Percentiles rank a stretch among this genome's conserved stretches.
These are phyloP conservation scores for Lodderomyces theae DNA, from an alignment of 1,139 yeast species.

Conservation along the genomic window DNA sequence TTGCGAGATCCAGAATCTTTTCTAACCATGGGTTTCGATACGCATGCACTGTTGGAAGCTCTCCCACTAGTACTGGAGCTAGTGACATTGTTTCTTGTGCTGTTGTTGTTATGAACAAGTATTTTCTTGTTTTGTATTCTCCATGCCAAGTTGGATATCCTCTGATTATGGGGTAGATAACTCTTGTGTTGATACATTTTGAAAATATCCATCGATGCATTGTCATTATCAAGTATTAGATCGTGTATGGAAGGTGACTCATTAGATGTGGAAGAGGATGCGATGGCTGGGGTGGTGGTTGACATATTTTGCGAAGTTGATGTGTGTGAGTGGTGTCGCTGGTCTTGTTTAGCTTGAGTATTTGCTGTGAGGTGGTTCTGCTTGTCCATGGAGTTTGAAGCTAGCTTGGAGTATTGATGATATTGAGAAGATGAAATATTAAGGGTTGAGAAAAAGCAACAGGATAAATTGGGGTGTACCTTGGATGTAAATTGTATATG, in stretches of 20 bases:
- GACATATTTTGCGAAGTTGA: background rate
- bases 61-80: background rate
- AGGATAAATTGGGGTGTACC: too few species aligned
- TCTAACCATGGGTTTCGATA: slow-evolving; percentile 8
- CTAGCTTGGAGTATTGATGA: background rate
- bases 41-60: background rate
- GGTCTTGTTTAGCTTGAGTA: background rate
- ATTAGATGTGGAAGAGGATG: background rate
- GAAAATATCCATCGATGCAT: slow-evolving; percentile 13
- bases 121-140: slow-evolving; percentile 42
- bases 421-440: too few species aligned
- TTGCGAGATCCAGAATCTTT: slow-evolving; percentile 4
- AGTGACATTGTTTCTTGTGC: background rate
- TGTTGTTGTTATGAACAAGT: slow-evolving; percentile 2
- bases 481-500: too few species aligned
- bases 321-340: slow-evolving; percentile 1
- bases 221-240: slow-evolving; percentile 13
- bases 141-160: slow-evolving; percentile 49
- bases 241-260: slow-evolving; percentile 10
- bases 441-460: too few species aligned
- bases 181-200: slow-evolving; percentile 45
- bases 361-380: background rate
- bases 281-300: slow-evolving; percentile 1
- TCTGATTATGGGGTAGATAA: slow-evolving; percentile 43
- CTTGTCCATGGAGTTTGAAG: background rate